phyloP scores from a whole-genome alignment of 805 yeast species.

The Starmerella roubikii region DNA sequence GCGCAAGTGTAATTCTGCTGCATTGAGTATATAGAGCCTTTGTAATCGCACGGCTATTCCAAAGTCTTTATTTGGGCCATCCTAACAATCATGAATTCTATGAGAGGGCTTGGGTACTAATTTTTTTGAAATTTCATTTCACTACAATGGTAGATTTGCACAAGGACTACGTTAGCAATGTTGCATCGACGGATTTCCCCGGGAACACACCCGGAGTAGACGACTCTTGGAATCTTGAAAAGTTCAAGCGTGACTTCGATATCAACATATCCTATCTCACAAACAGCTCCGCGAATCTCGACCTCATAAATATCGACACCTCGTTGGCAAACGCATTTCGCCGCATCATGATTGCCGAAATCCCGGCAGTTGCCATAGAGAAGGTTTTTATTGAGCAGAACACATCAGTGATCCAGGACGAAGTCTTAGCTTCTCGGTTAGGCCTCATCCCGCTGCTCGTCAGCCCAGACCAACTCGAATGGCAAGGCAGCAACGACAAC shows the following conservation, averaged over 20 bases:
- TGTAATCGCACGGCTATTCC: too few species aligned
- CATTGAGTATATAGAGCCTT: too few species aligned
- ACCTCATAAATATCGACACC: conserved; percentile 73
- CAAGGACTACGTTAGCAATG: conserved; percentile 21
- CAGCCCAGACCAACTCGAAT: conserved; percentile 75
- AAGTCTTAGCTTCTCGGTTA: conserved; percentile 87
- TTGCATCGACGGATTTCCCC: conserved; percentile 82
- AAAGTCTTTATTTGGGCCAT: too few species aligned
- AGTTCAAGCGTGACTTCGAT: conserved; percentile 55
- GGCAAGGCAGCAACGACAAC: conserved; percentile 42
- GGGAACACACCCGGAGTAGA: conserved; percentile 59
- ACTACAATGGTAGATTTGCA: conserved; percentile 17
- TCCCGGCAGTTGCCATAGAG: conserved; percentile 92
- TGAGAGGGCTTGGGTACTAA: too few species aligned
- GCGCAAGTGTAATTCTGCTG: too few species aligned
- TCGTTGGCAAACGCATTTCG: conserved; percentile 93
- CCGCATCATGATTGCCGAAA: conserved; percentile 92
- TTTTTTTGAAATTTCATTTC: too few species aligned
- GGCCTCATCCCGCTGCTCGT: conserved; percentile 84
- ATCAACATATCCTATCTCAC: conserved; percentile 54
- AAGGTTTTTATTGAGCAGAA: conserved; percentile 81
- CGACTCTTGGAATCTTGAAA: conserved; percentile 70
- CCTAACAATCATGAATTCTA: too few species aligned
- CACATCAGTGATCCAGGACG: conserved; percentile 94
- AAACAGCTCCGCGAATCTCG: conserved; percentile 59